Base-by-base conservation (phyloP, 257 asterid genomes). In the Gardenia jasminoides region DNA sequence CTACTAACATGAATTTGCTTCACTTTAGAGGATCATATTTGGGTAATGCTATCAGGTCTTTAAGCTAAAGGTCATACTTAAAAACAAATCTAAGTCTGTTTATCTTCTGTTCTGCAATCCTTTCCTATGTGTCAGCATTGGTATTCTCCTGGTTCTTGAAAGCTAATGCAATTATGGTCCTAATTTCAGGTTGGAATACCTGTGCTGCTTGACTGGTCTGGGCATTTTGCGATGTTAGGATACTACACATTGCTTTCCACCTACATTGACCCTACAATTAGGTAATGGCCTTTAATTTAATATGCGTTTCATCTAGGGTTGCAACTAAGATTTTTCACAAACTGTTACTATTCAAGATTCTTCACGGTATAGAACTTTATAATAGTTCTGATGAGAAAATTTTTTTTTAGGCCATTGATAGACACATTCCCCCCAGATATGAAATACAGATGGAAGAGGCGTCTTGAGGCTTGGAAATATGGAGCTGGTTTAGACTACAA, bases 401-500 rank as follows among this genome's bases (percentile, higher is more conserved):
- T 30, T n/a, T n/a, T 66, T 7, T n/a, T 11, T 86, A 93, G 99
- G 90, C 93, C 96, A 52, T 80, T 82, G 83, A 70, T 89, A 82
- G 76, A 78, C 13, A 69, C 83, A 47, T 88, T 92, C 61, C 91
- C 98, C n/a, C 86, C 84, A 44, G 88, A 86, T 89, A 79, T 78
- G 86, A 87, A 83, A 83, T 95, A 87, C 22, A 84, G 82, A 84
- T 93, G 97, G 99, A 92, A 81, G 79, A 89, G 90, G 73, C 88
- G 85, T 83, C 94, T 95, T 10, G 98, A 92, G 81, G 97, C 99
- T 59, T 95, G 99, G 99, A 87, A 91, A 80, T 95, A 93, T 87
- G 99, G 99, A 84, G 90, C 98, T 81, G 99, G 99, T 78, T 87
- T 93, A 26, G 99, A 95, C 88, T 93, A 93, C 86, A 78, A 85